A percentile compares a stretch with the other conserved stretches of the same genome.
phyloP scores from a whole-genome alignment of 352 stramenopile species.

The Phytophthora sojae region DNA sequence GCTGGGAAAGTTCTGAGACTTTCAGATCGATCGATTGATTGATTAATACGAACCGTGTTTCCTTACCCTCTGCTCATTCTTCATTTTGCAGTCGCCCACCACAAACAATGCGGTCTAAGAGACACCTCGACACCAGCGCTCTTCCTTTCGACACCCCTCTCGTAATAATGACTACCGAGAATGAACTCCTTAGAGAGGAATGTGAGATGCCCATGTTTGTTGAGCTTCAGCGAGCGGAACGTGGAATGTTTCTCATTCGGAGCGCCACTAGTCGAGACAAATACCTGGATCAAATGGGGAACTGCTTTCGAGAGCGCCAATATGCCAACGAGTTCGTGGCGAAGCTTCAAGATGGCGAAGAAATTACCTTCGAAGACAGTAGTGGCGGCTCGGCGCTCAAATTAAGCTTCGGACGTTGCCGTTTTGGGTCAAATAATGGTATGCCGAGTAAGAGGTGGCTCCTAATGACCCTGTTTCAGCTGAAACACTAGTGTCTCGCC shows the following conservation, averaged over 20 bases:
- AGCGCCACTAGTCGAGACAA: not conserved
- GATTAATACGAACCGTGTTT: not conserved
- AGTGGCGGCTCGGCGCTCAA: not conserved
- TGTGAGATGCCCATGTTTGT: not conserved
- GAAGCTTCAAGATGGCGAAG: not conserved
- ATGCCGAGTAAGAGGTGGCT: not conserved
- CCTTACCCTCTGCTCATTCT: not conserved
- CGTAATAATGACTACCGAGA: not conserved
- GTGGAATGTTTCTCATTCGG: not conserved
- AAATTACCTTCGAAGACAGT: not conserved
- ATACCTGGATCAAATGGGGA: not conserved
- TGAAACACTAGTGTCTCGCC: not conserved
- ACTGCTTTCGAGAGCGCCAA: not conserved
- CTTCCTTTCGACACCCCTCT: not conserved
- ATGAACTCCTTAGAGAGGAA: not conserved
- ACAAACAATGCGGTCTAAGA: not conserved
- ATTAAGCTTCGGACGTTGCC: not conserved
- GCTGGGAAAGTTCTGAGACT: not conserved
- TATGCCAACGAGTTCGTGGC: not conserved
- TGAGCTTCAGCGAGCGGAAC: not conserved
- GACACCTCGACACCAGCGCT: not conserved
- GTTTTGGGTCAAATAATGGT: not conserved
- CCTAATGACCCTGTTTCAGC: not conserved
- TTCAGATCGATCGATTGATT: not conserved
- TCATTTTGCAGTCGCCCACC: not conserved